A percentile compares a stretch with the other conserved stretches of the same genome.
phyloP scores from a whole-genome alignment of 2,329 filamentous ascomycete genomes.

The Cercospora canescens region DNA sequence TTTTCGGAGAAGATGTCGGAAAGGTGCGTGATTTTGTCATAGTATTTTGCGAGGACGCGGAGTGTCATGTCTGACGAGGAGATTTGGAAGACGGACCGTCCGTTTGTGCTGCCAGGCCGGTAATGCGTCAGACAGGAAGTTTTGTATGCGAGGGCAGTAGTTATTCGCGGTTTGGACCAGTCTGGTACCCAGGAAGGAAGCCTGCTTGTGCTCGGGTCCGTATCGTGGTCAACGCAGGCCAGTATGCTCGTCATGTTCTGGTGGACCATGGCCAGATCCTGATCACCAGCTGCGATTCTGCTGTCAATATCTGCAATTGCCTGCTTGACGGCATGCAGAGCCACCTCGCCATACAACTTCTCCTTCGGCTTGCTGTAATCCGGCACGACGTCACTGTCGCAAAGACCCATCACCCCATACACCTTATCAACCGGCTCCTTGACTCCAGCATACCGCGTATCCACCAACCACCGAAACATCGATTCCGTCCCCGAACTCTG shows the following conservation, averaged over 20 bases:
- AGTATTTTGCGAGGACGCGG: not conserved
- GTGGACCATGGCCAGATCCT: not conserved
- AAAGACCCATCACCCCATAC: not conserved
- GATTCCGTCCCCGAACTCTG: not conserved
- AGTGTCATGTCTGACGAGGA: not conserved
- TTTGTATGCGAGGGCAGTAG: not conserved
- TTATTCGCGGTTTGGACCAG: not conserved
- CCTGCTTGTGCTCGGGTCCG: not conserved
- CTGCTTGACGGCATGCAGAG: not conserved
- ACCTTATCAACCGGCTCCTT: not conserved
- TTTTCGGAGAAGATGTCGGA: not conserved
- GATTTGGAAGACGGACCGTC: not conserved
- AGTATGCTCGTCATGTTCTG: not conserved
- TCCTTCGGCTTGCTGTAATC: not conserved
- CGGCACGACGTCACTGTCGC: not conserved
- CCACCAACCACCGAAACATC: not conserved
- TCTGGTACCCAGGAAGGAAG: not conserved
- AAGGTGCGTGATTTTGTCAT: not conserved
- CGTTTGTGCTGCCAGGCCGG: not conserved
- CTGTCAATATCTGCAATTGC: not conserved
- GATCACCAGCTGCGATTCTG: not conserved
- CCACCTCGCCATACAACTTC: not conserved
- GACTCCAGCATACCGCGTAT: not conserved
- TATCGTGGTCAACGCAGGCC: not conserved
- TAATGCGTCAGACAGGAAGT: not conserved